Conservation (phyloP, 345 rosid species). For the Excoecaria cochinchinensis region DNA sequence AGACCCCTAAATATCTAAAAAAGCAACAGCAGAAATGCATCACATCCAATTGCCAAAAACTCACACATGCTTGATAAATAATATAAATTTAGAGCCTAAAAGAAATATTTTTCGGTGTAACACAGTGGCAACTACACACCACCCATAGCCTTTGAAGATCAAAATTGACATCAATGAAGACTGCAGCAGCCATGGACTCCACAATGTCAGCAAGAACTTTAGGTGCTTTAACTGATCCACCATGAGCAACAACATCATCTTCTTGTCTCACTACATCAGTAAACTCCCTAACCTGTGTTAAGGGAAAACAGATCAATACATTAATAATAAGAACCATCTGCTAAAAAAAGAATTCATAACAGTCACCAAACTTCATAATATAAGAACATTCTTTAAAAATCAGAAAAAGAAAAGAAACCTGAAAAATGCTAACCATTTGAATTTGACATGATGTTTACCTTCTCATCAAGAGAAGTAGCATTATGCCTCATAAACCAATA, state of each 20-base stretch:
- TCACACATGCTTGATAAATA: not conserved
- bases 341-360: too few relatives aligned
- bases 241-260: slow-evolving; percentile 43
- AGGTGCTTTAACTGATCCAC: slow-evolving; percentile 76
- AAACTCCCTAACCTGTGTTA: slow-evolving; percentile 58
- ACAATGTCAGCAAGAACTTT: slow-evolving; percentile 77
- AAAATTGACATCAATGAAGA: slow-evolving; percentile 55
- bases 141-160: slow-evolving; percentile 65
- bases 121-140: slow-evolving; percentile 39
- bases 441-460: slow-evolving; percentile 28
- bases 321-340: too few relatives aligned
- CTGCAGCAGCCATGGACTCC: slow-evolving; percentile 75
- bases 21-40: not conserved
- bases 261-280: slow-evolving; percentile 49
- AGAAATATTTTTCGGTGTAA: not conserved
- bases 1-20: slow-evolving; percentile 58
- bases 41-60: not conserved
- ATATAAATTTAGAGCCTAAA: not conserved
- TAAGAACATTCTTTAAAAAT: too few relatives aligned
- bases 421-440: not conserved
- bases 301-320: not conserved
- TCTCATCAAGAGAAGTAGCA: slow-evolving; percentile 41
- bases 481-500: slow-evolving; percentile 46
- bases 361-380: too few relatives aligned
- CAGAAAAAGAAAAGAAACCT: not conserved